A percentile compares a stretch with the other conserved stretches of the same genome.
These are phyloP conservation scores for Talaromyces sp. DNA, from an alignment of 2,329 filamentous ascomycete species.

Conservation along the genomic window DNA sequence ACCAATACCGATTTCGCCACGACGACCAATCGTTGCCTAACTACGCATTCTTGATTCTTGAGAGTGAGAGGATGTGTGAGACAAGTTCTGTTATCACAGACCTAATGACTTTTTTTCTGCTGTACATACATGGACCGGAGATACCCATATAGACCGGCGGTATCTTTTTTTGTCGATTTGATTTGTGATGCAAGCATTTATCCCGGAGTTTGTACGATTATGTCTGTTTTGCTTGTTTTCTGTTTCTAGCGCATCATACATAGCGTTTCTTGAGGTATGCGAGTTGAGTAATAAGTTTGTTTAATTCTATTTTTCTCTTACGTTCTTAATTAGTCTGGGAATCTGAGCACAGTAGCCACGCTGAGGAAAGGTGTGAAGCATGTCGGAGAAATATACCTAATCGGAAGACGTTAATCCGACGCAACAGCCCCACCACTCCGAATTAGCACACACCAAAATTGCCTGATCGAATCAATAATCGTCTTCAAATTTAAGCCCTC, in stretches of 20 bases:
- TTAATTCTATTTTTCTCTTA: too few relatives aligned
- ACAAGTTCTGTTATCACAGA: slow-evolving; percentile 8
- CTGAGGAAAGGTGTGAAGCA: background rate
- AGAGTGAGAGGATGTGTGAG: background rate
- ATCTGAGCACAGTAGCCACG: too few relatives aligned
- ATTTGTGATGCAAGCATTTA: background rate
- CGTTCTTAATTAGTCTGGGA: too few relatives aligned
- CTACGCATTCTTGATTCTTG: background rate
- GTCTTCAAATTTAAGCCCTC: background rate
- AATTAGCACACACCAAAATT: slow-evolving; percentile 17
- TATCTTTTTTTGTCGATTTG: background rate
- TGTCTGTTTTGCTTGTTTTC: background rate
- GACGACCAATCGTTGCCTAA: slow-evolving; percentile 36
- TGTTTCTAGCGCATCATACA: background rate
- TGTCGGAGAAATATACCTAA: slow-evolving; percentile 13
- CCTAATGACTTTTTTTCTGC: background rate
- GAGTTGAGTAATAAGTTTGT: background rate
- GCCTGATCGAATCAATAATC: slow-evolving; percentile 2
- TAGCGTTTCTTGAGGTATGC: background rate
- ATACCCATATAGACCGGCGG: slow-evolving; percentile 13
- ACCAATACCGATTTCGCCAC: slow-evolving; percentile 37
- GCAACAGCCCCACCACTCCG: slow-evolving; percentile 14
- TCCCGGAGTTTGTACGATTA: slow-evolving; percentile 5
- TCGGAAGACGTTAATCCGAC: background rate
- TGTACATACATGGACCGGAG: slow-evolving; percentile 15